Percentiles rank a stretch among this genome's conserved stretches.
Conservation (phyloP, 345 rosid genomes). For the Lepidium sativum region DNA sequence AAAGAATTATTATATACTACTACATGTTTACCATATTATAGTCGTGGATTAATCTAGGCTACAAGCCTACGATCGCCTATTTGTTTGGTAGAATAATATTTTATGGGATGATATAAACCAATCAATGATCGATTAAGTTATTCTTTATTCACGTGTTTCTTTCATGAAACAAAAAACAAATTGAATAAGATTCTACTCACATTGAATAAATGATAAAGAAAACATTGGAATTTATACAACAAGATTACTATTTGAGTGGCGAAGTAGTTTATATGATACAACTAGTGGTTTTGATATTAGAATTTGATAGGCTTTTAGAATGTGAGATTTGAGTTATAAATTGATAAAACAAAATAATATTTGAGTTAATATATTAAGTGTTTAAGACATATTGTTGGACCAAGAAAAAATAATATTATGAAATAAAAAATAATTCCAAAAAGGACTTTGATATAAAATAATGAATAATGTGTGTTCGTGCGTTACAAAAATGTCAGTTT, state of each 20-base stretch:
- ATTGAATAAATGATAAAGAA: neutral
- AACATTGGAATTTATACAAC: neutral
- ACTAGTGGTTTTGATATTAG: too few species aligned
- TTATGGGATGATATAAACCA: neutral
- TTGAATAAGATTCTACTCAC: neutral
- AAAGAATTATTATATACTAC: neutral
- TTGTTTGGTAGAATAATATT: neutral
- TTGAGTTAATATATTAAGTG: neutral
- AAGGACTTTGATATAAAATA: neutral
- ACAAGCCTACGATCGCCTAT: neutral
- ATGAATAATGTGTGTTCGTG: constrained; percentile 18
- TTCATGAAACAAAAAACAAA: neutral
- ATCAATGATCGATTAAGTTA: neutral
- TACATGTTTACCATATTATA: neutral
- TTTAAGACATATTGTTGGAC: neutral
- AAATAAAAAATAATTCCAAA: neutral
- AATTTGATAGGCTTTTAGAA: too few species aligned
- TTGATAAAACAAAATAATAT: too few species aligned
- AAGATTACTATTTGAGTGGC: neutral
- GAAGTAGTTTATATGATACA: too few species aligned
- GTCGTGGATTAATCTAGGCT: neutral
- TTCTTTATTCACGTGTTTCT: neutral
- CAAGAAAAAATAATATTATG: neutral
- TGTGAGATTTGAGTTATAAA: too few species aligned
- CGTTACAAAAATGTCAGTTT: neutral